These are phyloP conservation scores for Sclerotinia nivalis DNA, from an alignment of 2,329 filamentous ascomycete species.

Conservation along the genomic window DNA sequence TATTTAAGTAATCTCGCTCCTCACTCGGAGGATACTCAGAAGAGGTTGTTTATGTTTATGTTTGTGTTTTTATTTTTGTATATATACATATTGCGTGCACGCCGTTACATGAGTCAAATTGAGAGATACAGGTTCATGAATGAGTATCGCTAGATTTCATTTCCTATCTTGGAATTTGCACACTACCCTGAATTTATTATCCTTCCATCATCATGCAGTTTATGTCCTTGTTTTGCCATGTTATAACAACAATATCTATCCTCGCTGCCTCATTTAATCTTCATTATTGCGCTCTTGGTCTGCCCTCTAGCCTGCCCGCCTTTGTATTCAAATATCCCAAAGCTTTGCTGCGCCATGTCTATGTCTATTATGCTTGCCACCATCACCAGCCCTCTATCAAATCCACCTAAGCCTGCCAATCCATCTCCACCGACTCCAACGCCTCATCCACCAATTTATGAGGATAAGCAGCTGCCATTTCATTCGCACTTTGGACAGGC, in stretches of 20 bases:
- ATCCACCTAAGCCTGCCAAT: background rate
- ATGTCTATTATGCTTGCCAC: too few relatives aligned
- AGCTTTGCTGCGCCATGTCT: background rate
- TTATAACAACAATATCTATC: background rate
- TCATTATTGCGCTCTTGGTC: too few relatives aligned
- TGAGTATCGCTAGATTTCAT: background rate
- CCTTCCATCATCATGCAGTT: background rate
- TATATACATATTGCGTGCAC: too few relatives aligned
- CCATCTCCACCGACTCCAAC: background rate
- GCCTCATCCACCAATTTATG: conserved; percentile 41
- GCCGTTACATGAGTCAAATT: too few relatives aligned
- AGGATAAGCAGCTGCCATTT: conserved; percentile 65
- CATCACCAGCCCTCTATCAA: background rate
- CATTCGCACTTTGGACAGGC: conserved; percentile 73
- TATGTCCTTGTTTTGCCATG: background rate
- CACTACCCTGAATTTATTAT: background rate
- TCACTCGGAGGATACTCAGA: too few relatives aligned
- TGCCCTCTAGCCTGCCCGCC: too few relatives aligned
- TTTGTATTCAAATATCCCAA: background rate
- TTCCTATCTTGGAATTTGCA: background rate
- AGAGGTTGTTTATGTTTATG: too few relatives aligned
- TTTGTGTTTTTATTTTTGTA: too few relatives aligned
- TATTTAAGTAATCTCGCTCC: too few relatives aligned
- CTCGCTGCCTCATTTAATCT: too few relatives aligned
- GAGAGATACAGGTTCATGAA: background rate